Conservation (phyloP, 192 early-diverging fungal species). For the Podochytrium sp. region DNA sequence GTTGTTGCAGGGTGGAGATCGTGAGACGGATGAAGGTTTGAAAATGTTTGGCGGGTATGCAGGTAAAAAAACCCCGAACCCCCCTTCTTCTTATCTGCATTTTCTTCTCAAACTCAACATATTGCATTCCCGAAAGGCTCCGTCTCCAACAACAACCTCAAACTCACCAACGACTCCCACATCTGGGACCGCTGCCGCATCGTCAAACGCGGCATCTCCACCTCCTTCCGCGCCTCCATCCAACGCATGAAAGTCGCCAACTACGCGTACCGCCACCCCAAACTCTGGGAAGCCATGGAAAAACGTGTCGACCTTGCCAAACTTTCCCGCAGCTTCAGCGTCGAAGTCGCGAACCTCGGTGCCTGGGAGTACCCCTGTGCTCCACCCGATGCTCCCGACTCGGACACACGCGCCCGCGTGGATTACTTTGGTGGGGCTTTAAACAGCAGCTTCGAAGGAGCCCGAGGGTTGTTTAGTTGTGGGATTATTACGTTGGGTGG, state of each 20-base stretch:
- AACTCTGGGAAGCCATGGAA: conserved; percentile 42
- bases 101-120: not conserved
- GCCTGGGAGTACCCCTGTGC: conserved; percentile 55
- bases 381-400: conserved; percentile 24
- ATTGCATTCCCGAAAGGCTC: conserved; percentile 29
- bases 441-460: conserved; percentile 51
- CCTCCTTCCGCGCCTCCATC: conserved; percentile 36
- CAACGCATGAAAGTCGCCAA: conserved; percentile 52
- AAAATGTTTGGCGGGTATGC: conserved; percentile 56
- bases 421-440: conserved; percentile 47
- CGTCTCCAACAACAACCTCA: conserved; percentile 40
- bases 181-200: conserved; percentile 50
- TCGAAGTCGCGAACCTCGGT: conserved; percentile 56
- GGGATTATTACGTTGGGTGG: conserved; percentile 53
- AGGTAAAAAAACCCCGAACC: conserved; percentile 1
- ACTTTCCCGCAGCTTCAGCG: conserved; percentile 39
- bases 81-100: not conserved
- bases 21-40: conserved; percentile 45
- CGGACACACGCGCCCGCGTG: conserved; percentile 23
- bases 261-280: conserved; percentile 50
- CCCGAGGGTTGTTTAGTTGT: conserved; percentile 50
- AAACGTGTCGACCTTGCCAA: conserved; percentile 41
- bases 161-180: conserved; percentile 35
- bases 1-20: conserved; percentile 51
- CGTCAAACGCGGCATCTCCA: conserved; percentile 37